Conservation (phyloP, 169 alveolate genomes). For the Plasmodium coatneyi region DNA sequence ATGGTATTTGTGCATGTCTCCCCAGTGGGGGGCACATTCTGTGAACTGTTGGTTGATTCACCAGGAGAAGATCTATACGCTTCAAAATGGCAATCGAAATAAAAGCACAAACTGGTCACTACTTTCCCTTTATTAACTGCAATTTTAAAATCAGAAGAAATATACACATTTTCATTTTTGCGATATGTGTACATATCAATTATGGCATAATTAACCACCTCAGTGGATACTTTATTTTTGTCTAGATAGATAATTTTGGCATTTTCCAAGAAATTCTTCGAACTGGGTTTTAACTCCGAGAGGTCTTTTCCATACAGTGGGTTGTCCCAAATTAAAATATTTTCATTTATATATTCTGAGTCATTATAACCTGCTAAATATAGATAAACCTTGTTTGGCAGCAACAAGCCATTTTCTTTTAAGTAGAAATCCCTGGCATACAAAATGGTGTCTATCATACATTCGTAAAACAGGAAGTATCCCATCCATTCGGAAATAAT, state of each 20-base stretch:
- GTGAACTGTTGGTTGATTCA: conserved; percentile 28
- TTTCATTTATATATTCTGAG: conserved; percentile 93
- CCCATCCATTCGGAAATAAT: conserved; percentile 99
- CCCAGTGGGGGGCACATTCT: conserved; percentile 4
- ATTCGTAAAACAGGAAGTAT: conserved; percentile 94
- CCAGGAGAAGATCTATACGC: conserved; percentile 38
- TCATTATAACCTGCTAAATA: conserved; percentile 94
- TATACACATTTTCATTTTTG: conserved; percentile 22
- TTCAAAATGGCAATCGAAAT: conserved; percentile 79
- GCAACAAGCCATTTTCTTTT: conserved; percentile 90
- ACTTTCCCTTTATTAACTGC: conserved; percentile 39
- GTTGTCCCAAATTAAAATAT: conserved; percentile 91
- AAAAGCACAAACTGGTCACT: conserved; percentile 75
- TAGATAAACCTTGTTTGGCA: conserved; percentile 92
- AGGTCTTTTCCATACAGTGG: conserved; percentile 78
- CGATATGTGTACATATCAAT: conserved; percentile 74
- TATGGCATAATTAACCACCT: conserved; percentile 73
- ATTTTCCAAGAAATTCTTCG: conserved; percentile 59
- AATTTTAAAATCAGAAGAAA: conserved; percentile 40
- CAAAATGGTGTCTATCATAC: conserved; percentile 96
- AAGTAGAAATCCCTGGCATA: conserved; percentile 94
- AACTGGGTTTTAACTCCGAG: conserved; percentile 75
- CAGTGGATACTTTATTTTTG: conserved; percentile 70
- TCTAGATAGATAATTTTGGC: conserved; percentile 80
- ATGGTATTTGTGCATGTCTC: conserved; percentile 10